These are phyloP conservation scores for Andrographis paniculata DNA, from an alignment of 305 asterid species.

Conservation along the genomic window DNA sequence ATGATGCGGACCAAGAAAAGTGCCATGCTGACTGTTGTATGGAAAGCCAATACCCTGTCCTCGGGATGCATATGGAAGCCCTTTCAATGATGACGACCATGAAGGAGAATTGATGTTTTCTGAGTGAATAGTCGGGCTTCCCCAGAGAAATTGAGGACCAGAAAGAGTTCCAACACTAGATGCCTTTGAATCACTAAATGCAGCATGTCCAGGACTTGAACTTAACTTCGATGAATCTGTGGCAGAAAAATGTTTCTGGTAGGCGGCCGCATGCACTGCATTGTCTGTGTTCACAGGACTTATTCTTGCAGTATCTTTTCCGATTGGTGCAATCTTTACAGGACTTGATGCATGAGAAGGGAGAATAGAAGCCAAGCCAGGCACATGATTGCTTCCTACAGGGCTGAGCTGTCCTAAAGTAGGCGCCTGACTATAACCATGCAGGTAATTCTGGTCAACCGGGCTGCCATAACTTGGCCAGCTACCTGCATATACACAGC, in stretches of 20 bases:
- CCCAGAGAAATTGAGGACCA: constrained; percentile 96
- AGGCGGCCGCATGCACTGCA: too few relatives aligned
- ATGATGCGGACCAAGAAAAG: constrained; percentile 46
- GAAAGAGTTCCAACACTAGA: constrained; percentile 80
- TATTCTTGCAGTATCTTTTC: constrained; percentile 55
- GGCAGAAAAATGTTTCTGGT: constrained; percentile 34
- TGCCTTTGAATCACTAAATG: constrained; percentile 48
- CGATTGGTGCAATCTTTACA: constrained; percentile 74
- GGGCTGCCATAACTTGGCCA: constrained; percentile 91
- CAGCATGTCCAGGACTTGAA: constrained; percentile 45
- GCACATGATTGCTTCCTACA: constrained; percentile 37
- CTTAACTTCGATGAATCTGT: constrained; percentile 45
- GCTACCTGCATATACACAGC: too few relatives aligned
- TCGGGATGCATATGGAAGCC: constrained; percentile 38
- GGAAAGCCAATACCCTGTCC: constrained; percentile 47
- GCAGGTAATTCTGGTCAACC: constrained; percentile 51
- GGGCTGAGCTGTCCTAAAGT: constrained; percentile 49
- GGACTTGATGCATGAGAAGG: constrained; percentile 57
- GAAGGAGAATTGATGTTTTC: constrained; percentile 48
- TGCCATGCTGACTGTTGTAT: constrained; percentile 41
- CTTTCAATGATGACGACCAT: constrained; percentile 49
- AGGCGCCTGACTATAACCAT: constrained; percentile 50
- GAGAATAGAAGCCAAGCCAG: constrained; percentile 87
- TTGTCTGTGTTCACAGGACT: constrained; percentile 28
- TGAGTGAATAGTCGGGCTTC: constrained; percentile 62